Conservation (phyloP, 2,329 filamentous ascomycete genomes). For the Hirsutella rhossiliensis region DNA sequence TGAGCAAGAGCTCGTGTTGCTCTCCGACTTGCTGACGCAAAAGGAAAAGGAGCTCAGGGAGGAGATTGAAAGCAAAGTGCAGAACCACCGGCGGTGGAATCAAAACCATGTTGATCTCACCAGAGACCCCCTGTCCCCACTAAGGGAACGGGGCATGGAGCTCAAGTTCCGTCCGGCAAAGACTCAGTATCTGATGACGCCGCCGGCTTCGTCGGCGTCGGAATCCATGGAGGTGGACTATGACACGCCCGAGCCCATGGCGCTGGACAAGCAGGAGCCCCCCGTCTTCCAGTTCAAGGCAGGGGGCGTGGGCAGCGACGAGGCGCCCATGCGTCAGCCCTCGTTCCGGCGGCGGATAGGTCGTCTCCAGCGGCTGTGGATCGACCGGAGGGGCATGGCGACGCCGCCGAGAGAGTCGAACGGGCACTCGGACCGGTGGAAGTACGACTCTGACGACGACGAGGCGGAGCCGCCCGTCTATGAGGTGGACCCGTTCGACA, state of each 20-base stretch:
- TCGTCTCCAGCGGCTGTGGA: slow-evolving; percentile 72
- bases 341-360: slow-evolving; percentile 77
- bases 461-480: slow-evolving; percentile 68
- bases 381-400: slow-evolving; percentile 65
- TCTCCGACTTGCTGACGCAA: slow-evolving; percentile 68
- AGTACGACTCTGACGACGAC: slow-evolving; percentile 79
- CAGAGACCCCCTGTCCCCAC: slow-evolving; percentile 70
- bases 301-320: slow-evolving; percentile 23
- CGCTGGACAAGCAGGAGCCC: slow-evolving; percentile 18
- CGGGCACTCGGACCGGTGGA: slow-evolving; percentile 57
- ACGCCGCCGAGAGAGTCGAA: slow-evolving; percentile 33
- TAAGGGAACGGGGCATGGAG: slow-evolving; percentile 50
- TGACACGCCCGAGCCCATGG: slow-evolving; percentile 29
- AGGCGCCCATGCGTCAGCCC: slow-evolving; percentile 33
- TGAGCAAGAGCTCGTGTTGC: slow-evolving; percentile 66
- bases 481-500: slow-evolving; percentile 60
- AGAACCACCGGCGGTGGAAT: slow-evolving; percentile 88
- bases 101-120: slow-evolving; percentile 81
- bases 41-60: slow-evolving; percentile 69
- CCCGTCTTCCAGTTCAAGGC: slow-evolving; percentile 36
- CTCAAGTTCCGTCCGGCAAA: slow-evolving; percentile 59
- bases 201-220: slow-evolving; percentile 43
- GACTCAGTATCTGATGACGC: slow-evolving; percentile 58
- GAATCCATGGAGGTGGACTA: slow-evolving; percentile 47
- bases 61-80: slow-evolving; percentile 77